These are phyloP conservation scores for Candida adriatica DNA, from an alignment of 805 yeast genomes.

Conservation along the genomic window DNA sequence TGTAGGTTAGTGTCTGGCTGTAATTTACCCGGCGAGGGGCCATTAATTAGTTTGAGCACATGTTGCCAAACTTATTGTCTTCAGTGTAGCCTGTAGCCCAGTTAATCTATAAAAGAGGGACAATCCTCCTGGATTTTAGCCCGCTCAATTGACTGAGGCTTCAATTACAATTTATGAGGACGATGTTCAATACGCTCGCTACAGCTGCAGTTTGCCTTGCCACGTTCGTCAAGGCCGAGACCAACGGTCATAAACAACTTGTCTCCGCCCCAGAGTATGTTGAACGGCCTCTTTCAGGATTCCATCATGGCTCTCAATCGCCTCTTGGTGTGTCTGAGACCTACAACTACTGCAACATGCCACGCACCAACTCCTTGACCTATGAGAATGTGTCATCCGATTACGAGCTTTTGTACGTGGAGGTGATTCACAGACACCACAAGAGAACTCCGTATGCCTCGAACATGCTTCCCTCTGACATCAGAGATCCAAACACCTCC, in stretches of 20 bases:
- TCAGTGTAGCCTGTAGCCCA: too few species aligned
- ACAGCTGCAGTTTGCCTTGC: background rate
- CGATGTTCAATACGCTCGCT: conserved; percentile 2
- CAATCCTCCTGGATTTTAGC: too few species aligned
- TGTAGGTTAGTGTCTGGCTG: too few species aligned
- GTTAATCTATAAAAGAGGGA: too few species aligned
- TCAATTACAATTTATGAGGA: too few species aligned
- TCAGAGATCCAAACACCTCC: conserved; percentile 22
- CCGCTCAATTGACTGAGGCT: too few species aligned
- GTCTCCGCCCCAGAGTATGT: conserved; percentile 14
- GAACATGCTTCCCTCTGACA: conserved; percentile 29
- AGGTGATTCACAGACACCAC: conserved; percentile 37
- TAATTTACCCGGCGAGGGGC: too few species aligned
- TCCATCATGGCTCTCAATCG: conserved; percentile 17
- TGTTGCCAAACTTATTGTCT: too few species aligned
- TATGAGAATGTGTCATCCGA: conserved; percentile 24
- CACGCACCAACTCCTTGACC: conserved; percentile 28
- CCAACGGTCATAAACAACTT: conserved; percentile 12
- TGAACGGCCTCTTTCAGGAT: conserved; percentile 16
- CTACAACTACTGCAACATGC: conserved; percentile 40
- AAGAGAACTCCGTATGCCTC: conserved; percentile 34
- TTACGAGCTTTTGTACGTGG: conserved; percentile 30
- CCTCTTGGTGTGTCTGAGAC: conserved; percentile 24
- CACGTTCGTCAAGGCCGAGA: conserved; percentile 3
- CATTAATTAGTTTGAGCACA: too few species aligned